A percentile compares a stretch with the other conserved stretches of the same genome.
These are phyloP conservation scores for Wickerhamiella vanderwaltii DNA, from an alignment of 805 yeast species.

Conservation along the genomic window DNA sequence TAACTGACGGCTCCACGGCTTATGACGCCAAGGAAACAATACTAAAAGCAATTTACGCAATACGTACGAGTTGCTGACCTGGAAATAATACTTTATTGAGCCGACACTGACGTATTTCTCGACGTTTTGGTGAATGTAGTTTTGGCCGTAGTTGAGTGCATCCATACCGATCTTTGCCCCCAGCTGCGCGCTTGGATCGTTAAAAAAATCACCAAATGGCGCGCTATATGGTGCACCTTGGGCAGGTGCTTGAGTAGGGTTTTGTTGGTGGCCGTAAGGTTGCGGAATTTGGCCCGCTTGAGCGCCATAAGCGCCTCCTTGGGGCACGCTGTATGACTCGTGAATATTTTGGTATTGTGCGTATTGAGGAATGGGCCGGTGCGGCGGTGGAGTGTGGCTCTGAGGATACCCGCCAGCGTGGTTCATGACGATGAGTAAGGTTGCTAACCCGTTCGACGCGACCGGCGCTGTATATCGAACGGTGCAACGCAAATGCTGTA, in stretches of 20 bases:
- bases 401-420: slow-evolving; percentile 6
- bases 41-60: slow-evolving; percentile 58
- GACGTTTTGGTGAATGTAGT: slow-evolving; percentile 61
- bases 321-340: slow-evolving; percentile 7
- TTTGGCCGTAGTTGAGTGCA: slow-evolving; percentile 72
- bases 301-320: not conserved
- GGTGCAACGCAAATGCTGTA: too few species aligned
- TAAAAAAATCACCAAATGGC: slow-evolving; percentile 33
- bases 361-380: slow-evolving; percentile 12
- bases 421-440: slow-evolving; percentile 3
- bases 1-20: slow-evolving; percentile 60
- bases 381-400: slow-evolving; percentile 10
- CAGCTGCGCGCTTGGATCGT: slow-evolving; percentile 69
- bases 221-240: slow-evolving; percentile 8
- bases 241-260: not conserved
- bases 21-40: slow-evolving; percentile 74
- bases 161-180: slow-evolving; percentile 81
- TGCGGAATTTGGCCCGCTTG: not conserved
- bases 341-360: slow-evolving; percentile 7
- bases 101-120: slow-evolving; percentile 38
- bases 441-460: too few species aligned
- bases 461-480: too few species aligned
- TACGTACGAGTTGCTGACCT: slow-evolving; percentile 83
- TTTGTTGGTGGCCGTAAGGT: not conserved
- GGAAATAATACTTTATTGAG: slow-evolving; percentile 74